Conservation (phyloP, 345 rosid species). For the Noccaea caerulescens region DNA sequence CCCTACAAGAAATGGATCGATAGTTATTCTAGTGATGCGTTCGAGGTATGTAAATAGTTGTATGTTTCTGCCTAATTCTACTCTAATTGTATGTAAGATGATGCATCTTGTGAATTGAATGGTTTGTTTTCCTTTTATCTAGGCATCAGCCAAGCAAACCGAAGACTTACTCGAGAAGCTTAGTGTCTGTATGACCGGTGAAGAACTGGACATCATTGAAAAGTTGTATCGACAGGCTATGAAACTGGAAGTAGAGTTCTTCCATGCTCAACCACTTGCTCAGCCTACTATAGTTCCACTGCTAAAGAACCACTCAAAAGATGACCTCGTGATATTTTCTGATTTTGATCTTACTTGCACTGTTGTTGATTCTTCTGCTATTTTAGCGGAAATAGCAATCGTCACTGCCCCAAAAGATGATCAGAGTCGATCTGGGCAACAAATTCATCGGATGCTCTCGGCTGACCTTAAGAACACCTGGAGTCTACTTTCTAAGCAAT, state of each 20-base stretch:
- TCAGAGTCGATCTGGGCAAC: conserved; percentile 56
- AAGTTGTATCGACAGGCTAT: conserved; percentile 96
- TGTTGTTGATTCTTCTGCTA: conserved; percentile 93
- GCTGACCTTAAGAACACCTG: conserved; percentile 78
- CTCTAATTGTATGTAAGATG: conserved; percentile 24
- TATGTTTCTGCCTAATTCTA: conserved; percentile 23
- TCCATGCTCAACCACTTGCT: conserved; percentile 71
- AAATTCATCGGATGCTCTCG: conserved; percentile 70
- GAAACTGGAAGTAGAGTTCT: conserved; percentile 96
- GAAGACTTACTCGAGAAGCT: conserved; percentile 96
- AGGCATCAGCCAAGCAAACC: conserved; percentile 89
- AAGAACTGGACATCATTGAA: conserved; percentile 88
- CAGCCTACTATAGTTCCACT: conserved; percentile 82
- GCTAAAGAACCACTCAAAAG: conserved; percentile 55
- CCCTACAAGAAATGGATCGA: conserved; percentile 92
- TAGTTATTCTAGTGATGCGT: conserved; percentile 69
- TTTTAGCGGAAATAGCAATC: conserved; percentile 94
- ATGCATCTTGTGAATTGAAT: conserved; percentile 25
- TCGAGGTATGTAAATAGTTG: conserved; percentile 60
- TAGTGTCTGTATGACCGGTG: conserved; percentile 91
- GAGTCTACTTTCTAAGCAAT: conserved; percentile 75
- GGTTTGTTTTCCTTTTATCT: conserved; percentile 47
- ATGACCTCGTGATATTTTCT: conserved; percentile 69
- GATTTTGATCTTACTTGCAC: conserved; percentile 98
- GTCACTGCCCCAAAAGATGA: conserved; percentile 85